Evolutionary conservation across 225 moss, liverwort and hornwort genomes (phyloP), one percentile per base, ranked within the genome.

Genomic region (Neckera pumila): DNA sequence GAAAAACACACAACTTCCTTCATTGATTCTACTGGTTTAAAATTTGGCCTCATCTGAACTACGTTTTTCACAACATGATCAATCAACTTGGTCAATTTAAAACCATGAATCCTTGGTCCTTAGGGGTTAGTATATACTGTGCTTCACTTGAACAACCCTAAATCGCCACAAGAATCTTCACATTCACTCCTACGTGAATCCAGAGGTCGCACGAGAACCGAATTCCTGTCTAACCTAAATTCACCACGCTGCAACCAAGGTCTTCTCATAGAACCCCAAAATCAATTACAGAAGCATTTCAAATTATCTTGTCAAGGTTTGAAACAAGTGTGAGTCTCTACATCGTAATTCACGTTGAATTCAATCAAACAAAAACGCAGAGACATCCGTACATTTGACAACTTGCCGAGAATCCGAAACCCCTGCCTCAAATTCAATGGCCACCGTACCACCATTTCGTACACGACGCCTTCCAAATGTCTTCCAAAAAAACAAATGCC

Each of bases 371-470:
- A 43, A 30, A 75, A 77, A 28, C 30, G 26, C 47, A 76, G n/a
- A 84, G 77, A 74, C 77, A 43, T 86, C 81, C 91, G 81, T 90
- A 94, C 94, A 88, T 90, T 93, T 62, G 93, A 88, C 88, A 89
- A 70, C 74, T 86, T 89, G 84, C 67, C 17, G 54, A 94, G 74
- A 53, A 90, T 51, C 63, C 88, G 89, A 53, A 91, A 56, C 74
- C 91, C 90, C 64, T 88, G 92, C 82, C 84, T 88, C 90, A 88
- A 61, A 81, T 83, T 79, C 26, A 72, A 79, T 19, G 86, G 62
- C 92, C 92, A 92, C 58, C 89, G 84, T 79, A 33, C 66, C 58
- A 76, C 92, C 93, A 93, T 94, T 49, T 80, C 64, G 43, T 30
- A 26, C 28, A 59, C 79, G 57, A 28, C 71, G 49, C 30, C 79